phyloP scores from a whole-genome alignment of 139 green algal genomes.

The Asterochloris sp. region DNA sequence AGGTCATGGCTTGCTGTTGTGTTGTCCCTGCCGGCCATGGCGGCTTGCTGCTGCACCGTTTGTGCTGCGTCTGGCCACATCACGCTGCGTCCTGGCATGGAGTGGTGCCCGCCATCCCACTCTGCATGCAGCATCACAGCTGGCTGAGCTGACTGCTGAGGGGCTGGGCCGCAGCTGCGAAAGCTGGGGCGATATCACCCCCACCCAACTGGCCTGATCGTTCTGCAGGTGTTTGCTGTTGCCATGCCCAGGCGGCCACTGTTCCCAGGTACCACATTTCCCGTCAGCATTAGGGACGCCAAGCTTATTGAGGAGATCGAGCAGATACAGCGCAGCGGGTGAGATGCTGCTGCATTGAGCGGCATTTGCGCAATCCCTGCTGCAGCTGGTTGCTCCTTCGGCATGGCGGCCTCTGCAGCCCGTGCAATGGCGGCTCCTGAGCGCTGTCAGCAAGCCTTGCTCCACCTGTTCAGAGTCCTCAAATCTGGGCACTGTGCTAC shows the following conservation, averaged over 20 bases:
- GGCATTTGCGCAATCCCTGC: neutral
- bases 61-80: neutral
- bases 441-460: neutral
- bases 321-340: constrained; percentile 67
- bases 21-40: no score
- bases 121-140: neutral
- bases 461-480: neutral
- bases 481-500: neutral
- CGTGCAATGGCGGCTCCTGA: neutral
- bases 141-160: neutral
- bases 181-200: neutral
- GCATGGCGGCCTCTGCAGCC: neutral
- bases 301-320: constrained; percentile 80
- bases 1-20: no score
- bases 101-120: neutral
- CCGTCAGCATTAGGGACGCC: constrained; percentile 73
- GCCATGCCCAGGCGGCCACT: constrained; percentile 71
- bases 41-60: no score
- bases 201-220: neutral
- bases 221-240: constrained; percentile 64
- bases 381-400: neutral
- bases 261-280: constrained; percentile 84
- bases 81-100: neutral
- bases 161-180: neutral
- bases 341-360: constrained; percentile 2